These are phyloP conservation scores for Megacollybia platyphylla DNA, from an alignment of 1,284 basidiomycete genomes.

Conservation along the genomic window DNA sequence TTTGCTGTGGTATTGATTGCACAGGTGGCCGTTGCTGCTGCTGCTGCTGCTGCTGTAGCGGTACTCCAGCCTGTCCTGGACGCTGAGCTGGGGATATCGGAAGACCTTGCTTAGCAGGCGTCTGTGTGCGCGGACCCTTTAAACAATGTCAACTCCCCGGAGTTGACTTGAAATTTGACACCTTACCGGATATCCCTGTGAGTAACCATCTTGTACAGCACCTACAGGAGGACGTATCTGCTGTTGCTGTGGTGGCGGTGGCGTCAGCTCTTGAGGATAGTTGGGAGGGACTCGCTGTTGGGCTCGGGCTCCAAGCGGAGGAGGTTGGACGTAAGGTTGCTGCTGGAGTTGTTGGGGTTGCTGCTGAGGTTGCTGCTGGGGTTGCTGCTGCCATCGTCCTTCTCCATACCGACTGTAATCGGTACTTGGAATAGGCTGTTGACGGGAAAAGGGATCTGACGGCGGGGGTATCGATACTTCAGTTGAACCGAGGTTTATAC, in stretches of 20 bases:
- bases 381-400: conserved; percentile 22
- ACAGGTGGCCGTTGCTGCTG: conserved; percentile 5
- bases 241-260: conserved; percentile 11
- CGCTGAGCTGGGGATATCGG: conserved; percentile 14
- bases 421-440: conserved; percentile 10
- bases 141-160: background rate
- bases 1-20: conserved; percentile 15
- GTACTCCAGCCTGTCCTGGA: conserved; percentile 6
- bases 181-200: conserved; percentile 1
- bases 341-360: conserved; percentile 13
- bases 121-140: conserved; percentile 4
- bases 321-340: conserved; percentile 10
- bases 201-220: conserved; percentile 2
- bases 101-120: background rate
- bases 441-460: conserved; percentile 23
- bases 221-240: conserved; percentile 12
- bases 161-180: background rate
- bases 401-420: conserved; percentile 8
- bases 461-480: conserved; percentile 18
- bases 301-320: conserved; percentile 21
- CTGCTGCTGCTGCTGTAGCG: conserved; percentile 7
- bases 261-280: conserved; percentile 22
- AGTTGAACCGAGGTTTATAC: conserved; percentile 29
- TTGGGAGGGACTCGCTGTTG: conserved; percentile 27
- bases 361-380: conserved; percentile 22